These are phyloP conservation scores for Epichloe elymi DNA, from an alignment of 2,329 filamentous ascomycete genomes.

Conservation along the genomic window DNA sequence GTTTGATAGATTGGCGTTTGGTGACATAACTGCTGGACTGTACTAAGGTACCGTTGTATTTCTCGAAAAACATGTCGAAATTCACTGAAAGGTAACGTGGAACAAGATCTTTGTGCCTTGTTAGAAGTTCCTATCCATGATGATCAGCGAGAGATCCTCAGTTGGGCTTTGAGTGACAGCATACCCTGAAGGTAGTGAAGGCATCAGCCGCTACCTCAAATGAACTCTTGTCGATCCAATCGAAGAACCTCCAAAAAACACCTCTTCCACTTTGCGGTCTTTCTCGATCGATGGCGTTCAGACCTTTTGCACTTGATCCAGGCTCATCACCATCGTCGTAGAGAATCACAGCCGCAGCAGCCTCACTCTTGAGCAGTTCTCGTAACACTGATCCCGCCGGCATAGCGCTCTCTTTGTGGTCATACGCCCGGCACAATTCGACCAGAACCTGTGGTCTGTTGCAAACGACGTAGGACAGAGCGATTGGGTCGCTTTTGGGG, in stretches of 20 bases:
- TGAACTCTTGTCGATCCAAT: constrained; percentile 91
- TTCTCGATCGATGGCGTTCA: constrained; percentile 66
- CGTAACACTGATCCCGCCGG: constrained; percentile 80
- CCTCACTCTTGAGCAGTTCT: constrained; percentile 80
- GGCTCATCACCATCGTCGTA: constrained; percentile 73
- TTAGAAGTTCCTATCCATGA: constrained; percentile 66
- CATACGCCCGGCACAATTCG: constrained; percentile 79
- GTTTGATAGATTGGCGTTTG: constrained; percentile 94
- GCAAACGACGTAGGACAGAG: constrained; percentile 78
- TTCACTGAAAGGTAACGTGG: constrained; percentile 79
- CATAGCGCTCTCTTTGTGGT: constrained; percentile 80
- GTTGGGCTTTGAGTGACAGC: constrained; percentile 12
- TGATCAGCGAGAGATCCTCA: neutral
- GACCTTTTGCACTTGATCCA: constrained; percentile 60
- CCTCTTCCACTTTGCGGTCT: constrained; percentile 64
- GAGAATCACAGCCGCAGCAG: constrained; percentile 77
- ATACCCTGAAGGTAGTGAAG: constrained; percentile 89
- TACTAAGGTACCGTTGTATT: constrained; percentile 77
- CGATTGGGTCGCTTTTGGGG: constrained; percentile 61
- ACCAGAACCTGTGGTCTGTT: constrained; percentile 77
- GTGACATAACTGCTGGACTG: constrained; percentile 95
- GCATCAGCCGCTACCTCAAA: constrained; percentile 97
- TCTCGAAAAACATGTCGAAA: constrained; percentile 84
- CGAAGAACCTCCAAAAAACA: constrained; percentile 93
- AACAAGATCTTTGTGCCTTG: constrained; percentile 84